Evolutionary conservation across 148 eudicot species (phyloP), one percentile per base, ranked within the genome.

Genomic region (Rhododendron mucronatum): DNA sequence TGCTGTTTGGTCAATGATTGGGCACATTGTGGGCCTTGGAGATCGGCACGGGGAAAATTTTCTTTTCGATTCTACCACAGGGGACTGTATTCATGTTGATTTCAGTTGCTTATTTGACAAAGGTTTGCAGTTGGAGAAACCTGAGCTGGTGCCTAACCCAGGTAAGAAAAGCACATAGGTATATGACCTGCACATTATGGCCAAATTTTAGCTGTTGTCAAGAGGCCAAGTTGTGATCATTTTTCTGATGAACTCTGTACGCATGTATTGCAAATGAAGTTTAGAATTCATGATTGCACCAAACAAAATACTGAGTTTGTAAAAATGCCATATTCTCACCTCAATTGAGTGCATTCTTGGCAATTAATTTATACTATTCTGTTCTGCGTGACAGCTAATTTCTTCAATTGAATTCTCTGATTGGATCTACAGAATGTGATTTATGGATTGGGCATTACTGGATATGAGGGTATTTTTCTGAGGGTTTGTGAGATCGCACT

Each of bases 1-100:
- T 88, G 98, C 98, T 3, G 99, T 97, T 83, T 97, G 99, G 99
- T 95, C 98, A 82, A 97, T 97, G 99, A 98, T 97, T 86, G 99
- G 99, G 69, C 99, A 97, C 90, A 97, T 97, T 77, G 99, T 97
- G 80, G 99, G 99, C 85, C 96, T 97, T n/a, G 99, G 99, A 51
- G 98, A 97, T 89, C 92, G 99, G 37, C 99, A 97, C 90, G 99
- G 99, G 50, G 99, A 97, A 91, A 97, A 95, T 88, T 95, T 97
- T 84, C 94, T 97, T 80, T 97, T 97, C 90, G 99, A 97, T 89
- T 97, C 99, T 41, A 97, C 99, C 69, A 95, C 98, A 7, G 98
- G 99, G 82, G 99, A 97, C 86, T 97, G 99, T 87, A 95, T 97
- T 80, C 99, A 97, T 93, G 99, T 97, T 83, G 99, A 97, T 88